phyloP scores from a whole-genome alignment of 176 grass and related monocot species.

The Hordeum marinum region DNA sequence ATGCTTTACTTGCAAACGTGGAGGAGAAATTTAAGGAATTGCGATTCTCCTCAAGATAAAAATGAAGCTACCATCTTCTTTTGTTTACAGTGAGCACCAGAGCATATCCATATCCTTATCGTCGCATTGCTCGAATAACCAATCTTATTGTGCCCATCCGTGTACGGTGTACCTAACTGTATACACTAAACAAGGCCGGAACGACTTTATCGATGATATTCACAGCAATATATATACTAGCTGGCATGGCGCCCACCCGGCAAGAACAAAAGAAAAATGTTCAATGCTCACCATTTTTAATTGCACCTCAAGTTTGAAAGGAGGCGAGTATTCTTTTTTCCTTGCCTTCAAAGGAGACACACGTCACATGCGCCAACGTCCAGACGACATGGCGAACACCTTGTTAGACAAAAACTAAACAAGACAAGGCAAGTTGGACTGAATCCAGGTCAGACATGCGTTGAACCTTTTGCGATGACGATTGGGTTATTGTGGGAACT shows the following conservation, averaged over 20 bases:
- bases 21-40: too few relatives aligned
- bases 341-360: background rate
- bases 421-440: slow-evolving; percentile 6
- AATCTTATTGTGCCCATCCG: background rate
- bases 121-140: background rate
- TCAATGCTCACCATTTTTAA: background rate
- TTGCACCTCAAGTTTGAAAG: background rate
- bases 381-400: background rate
- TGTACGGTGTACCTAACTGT: background rate
- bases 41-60: too few relatives aligned
- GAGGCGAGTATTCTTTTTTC: background rate
- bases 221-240: background rate
- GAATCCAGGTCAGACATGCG: background rate
- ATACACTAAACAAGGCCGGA: background rate
- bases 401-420: background rate
- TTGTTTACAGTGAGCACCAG: too few relatives aligned
- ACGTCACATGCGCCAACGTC: background rate
- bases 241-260: background rate
- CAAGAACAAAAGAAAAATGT: background rate
- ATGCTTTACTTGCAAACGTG: too few relatives aligned
- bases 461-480: background rate
- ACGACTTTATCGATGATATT: background rate
- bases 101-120: background rate
- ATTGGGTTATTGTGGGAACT: background rate
- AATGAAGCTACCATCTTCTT: too few relatives aligned